Evolutionary conservation across 345 rosid genomes (phyloP).

Genomic region (Orychophragmus violaceus): DNA sequence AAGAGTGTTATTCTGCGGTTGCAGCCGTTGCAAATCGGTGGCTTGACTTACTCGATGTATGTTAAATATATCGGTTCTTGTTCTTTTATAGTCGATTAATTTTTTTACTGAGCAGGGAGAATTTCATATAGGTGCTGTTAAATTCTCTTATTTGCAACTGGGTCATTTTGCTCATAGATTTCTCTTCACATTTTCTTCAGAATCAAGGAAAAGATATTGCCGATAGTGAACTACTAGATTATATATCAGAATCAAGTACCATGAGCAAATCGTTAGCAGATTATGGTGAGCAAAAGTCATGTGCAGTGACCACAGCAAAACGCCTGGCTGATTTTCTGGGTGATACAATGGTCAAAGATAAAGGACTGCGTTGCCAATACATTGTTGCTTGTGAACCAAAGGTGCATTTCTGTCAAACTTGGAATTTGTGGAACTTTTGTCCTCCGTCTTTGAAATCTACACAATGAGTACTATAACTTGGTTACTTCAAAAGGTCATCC

Average conservation of each 20-base stretch:
- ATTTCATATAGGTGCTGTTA: conserved; percentile 9
- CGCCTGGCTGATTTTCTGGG: conserved; percentile 96
- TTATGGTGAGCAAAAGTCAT: conserved; percentile 90
- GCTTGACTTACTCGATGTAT: conserved; percentile 97
- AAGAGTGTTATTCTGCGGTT: conserved; percentile 88
- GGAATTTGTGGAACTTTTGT: neutral
- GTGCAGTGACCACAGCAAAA: conserved; percentile 96
- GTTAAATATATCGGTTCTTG: conserved; percentile 19
- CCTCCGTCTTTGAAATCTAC: neutral
- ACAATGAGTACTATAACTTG: neutral
- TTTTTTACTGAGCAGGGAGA: neutral
- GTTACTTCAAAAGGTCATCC: neutral
- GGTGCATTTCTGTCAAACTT: conserved; percentile 38
- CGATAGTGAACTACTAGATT: conserved; percentile 88
- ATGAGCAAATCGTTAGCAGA: conserved; percentile 98
- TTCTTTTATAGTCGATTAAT: neutral
- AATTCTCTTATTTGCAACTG: neutral
- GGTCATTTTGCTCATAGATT: conserved; percentile 5
- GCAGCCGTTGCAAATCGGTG: conserved; percentile 94
- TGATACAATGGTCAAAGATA: conserved; percentile 90
- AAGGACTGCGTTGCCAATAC: conserved; percentile 96
- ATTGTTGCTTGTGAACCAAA: conserved; percentile 91
- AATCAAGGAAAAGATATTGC: conserved; percentile 89
- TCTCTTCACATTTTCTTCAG: conserved; percentile 37
- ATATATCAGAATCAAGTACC: conserved; percentile 97